Base-by-base conservation (phyloP, 2,329 filamentous ascomycete genomes). In the Diaporthe eres region DNA sequence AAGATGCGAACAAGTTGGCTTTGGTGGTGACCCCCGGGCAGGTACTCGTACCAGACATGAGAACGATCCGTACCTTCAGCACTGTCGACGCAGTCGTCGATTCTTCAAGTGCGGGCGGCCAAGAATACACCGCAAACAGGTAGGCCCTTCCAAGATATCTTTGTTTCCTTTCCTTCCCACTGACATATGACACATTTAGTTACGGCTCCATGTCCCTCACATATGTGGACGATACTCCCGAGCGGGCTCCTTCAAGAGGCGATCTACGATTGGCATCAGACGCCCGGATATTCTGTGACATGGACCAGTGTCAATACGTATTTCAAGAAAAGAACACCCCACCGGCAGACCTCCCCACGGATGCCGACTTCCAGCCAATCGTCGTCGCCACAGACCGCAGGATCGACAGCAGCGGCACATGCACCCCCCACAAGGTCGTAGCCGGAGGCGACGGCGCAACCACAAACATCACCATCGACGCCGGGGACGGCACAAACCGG, bases 51-150 rank as follows among this genome's bases (percentile, higher is more conserved):
- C 63, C 63, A 4, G 63, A 68, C 6, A 51, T 68, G 63, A 53
- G 44, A 22, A 6, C 2, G 44, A 51, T 68, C 1, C 31, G 44
- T 1, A 68, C 63, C 28, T 68, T 68, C 3, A 51, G 44, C 44
- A 68, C 63, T 37, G 44, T 68, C 13, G 63, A 51, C 12, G 28
- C 63, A 5, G 63, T 47, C 28, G 19, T 37, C 12, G 5, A 68
- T 19, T 68, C 37, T 51, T 25, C 63, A 4, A 68, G 63, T 25
- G 10, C 63, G 6, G 63, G 63, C 28, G 63, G 44, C 44, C 63
- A 68, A 22, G 63, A 68, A 51, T 68, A 68, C 31, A 68, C 63
- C 44, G 63, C 63, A 37, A 68, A 68, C 22, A 68, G 63, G 63
- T 68, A 68, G 6, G 13, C 1, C 0, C 6, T 15, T 10, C 1